phyloP scores from a whole-genome alignment of 2,329 filamentous ascomycete species.

The Hirsutella rhossiliensis region DNA sequence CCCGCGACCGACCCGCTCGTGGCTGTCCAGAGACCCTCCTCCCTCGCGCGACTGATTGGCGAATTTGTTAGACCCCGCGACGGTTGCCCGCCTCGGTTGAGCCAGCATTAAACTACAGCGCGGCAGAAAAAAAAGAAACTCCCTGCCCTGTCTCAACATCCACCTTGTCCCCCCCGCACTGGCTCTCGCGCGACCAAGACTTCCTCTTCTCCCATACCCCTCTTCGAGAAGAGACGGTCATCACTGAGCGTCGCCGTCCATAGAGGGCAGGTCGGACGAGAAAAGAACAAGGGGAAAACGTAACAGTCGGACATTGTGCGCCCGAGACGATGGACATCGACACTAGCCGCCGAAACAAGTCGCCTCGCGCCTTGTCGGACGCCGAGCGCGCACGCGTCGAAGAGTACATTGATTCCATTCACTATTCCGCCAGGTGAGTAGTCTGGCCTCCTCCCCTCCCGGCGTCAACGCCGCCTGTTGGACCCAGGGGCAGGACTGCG shows the following conservation, averaged over 20 bases:
- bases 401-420: slow-evolving; percentile 85
- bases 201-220: neutral
- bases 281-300: neutral
- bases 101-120: neutral
- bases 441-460: neutral
- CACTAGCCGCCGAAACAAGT: slow-evolving; percentile 72
- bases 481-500: neutral
- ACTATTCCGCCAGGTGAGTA: slow-evolving; percentile 80
- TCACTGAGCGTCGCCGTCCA: too few species aligned
- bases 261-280: too few species aligned
- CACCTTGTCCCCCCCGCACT: neutral
- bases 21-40: too few species aligned
- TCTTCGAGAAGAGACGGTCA: too few species aligned
- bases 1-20: too few species aligned
- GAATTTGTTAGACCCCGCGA: neutral
- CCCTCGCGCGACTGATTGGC: too few species aligned
- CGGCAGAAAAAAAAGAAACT: neutral
- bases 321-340: slow-evolving; percentile 49
- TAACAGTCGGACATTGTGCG: neutral
- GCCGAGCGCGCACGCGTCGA: slow-evolving; percentile 73
- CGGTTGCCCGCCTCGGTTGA: neutral
- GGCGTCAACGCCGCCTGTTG: neutral
- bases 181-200: neutral
- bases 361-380: slow-evolving; percentile 69
- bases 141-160: neutral